Conservation (phyloP, 169 alveolate species). For the Theileria luwenshuni region DNA sequence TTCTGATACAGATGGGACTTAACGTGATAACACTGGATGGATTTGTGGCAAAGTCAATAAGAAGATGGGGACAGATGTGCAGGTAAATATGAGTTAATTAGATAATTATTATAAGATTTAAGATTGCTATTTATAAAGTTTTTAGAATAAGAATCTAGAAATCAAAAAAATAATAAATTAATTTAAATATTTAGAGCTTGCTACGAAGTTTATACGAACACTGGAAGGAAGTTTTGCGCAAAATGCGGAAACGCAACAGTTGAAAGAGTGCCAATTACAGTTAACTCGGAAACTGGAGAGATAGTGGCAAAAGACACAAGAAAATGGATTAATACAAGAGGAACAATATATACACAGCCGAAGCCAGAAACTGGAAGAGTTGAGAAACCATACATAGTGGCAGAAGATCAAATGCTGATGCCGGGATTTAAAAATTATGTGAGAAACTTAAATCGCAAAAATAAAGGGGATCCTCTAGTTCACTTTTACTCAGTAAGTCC, state of each 20-base stretch:
- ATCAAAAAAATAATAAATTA: no score
- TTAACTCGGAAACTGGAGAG: constrained; percentile 49
- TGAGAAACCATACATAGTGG: constrained; percentile 59
- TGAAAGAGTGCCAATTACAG: constrained; percentile 60
- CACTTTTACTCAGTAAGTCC: constrained; percentile 64
- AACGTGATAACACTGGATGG: constrained; percentile 87
- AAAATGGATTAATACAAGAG: constrained; percentile 72
- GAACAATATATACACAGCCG: constrained; percentile 73
- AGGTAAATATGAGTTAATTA: constrained; percentile 25
- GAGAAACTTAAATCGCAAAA: constrained; percentile 55
- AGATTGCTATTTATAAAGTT: neutral
- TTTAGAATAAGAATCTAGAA: neutral
- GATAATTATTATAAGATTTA: neutral
- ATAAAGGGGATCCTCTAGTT: constrained; percentile 14
- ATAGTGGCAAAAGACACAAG: constrained; percentile 65
- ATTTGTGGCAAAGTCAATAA: constrained; percentile 77
- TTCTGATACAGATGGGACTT: constrained; percentile 86
- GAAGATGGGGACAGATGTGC: constrained; percentile 87
- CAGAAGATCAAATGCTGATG: constrained; percentile 71
- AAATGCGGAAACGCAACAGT: constrained; percentile 89
- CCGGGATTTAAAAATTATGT: constrained; percentile 59
- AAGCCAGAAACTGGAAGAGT: constrained; percentile 62
- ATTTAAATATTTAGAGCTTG: constrained; percentile 65
- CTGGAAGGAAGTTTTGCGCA: constrained; percentile 79
- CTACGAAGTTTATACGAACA: constrained; percentile 66